Base-by-base conservation (phyloP, 306 rosid species). In the Sophora flavescens region DNA sequence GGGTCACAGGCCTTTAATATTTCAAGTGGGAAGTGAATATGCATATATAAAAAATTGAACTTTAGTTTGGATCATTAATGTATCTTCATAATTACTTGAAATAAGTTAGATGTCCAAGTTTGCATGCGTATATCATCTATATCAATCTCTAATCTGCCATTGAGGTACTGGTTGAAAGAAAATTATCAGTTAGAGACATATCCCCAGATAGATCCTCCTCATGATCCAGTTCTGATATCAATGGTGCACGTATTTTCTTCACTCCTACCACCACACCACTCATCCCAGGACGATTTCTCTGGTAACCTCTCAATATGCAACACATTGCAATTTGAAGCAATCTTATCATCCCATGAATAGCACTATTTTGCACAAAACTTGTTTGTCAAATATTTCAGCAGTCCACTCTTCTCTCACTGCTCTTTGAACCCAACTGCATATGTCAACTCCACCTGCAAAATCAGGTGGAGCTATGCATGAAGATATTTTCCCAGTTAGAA, bases 381-480 rank as follows among this genome's bases (percentile, higher is more conserved):
- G 91, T 3, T 18, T 51, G 60, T 94, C 95, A 33, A 94, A 91
- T 22, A 91, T 90, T 87, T 94, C 96, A 2, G 93, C 93, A 0
- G 96, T 94, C 98, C 97, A 94, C 47, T 94, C 98, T 69, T 94
- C 97, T 65, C 92, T 81, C 9, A 90, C 90, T 0, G 95, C 98
- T 42, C 85, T 72, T 28, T 87, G 84, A 28, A 94, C 94, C 98
- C 97, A 94, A 32, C 74, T 77, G 58, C 83, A 83, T 0, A 91
- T 72, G 8, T 94, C 89, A 13, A 86, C 73, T 0, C 93, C 97
- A 8, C 63, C 82, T 1, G 80, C 54, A 2, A 2, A 28, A 28
- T 94, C 91, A 0, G 72, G 67, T 18, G 97, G 94, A 58, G 96
- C 83, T 0, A 96, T 50, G 52, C 72, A 70, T 0, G 61, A 36